Percentiles rank a stretch among this genome's conserved stretches.
phyloP scores from a whole-genome alignment of 1,284 basidiomycete species.

The Cryptococcus wingfieldii region DNA sequence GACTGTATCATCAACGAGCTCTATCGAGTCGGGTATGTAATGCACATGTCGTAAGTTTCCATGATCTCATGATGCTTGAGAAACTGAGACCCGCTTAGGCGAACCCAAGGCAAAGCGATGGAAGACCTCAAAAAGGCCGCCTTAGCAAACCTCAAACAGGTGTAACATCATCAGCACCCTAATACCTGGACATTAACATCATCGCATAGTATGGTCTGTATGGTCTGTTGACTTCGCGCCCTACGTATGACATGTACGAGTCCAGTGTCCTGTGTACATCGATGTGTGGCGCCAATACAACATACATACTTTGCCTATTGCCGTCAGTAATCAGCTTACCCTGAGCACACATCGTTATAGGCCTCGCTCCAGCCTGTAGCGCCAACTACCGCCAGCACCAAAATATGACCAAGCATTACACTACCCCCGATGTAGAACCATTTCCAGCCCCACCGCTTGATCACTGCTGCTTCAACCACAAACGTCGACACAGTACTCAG shows the following conservation, averaged over 20 bases:
- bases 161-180: no score
- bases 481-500: conserved; percentile 94
- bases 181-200: neutral
- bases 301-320: no score
- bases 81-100: conserved; percentile 9
- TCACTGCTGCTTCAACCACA: conserved; percentile 67
- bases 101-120: conserved; percentile 32
- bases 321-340: neutral
- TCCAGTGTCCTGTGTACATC: neutral
- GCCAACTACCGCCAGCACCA: conserved; percentile 73
- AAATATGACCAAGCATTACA: conserved; percentile 64
- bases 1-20: conserved; percentile 26
- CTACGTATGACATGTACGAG: neutral
- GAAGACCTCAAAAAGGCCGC: conserved; percentile 31
- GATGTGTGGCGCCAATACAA: neutral
- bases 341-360: conserved; percentile 16
- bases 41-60: conserved; percentile 34
- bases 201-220: neutral
- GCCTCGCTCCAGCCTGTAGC: conserved; percentile 59
- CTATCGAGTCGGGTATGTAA: conserved; percentile 25
- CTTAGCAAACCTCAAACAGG: neutral
- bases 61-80: neutral
- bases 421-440: conserved; percentile 68
- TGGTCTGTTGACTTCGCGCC: neutral
- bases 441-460: conserved; percentile 51